These are phyloP conservation scores for Croton laevigatus DNA, from an alignment of 441 rosid genomes.

Conservation along the genomic window DNA sequence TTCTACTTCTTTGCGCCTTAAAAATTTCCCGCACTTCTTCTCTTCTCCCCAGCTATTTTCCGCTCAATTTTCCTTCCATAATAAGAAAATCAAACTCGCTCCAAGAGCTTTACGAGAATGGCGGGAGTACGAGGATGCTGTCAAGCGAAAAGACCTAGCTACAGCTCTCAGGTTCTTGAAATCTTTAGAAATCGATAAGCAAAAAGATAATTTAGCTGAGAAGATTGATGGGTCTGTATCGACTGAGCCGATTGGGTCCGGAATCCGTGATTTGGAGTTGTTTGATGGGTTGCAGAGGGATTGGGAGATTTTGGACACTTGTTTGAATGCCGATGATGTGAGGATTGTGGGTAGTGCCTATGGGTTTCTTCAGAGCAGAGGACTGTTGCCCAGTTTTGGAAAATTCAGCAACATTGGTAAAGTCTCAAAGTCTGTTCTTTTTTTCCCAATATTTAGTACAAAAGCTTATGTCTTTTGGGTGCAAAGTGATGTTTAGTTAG, in stretches of 20 bases:
- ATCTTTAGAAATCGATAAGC: slow-evolving; percentile 34
- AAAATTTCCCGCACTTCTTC: slow-evolving; percentile 13
- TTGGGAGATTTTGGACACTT: slow-evolving; percentile 86
- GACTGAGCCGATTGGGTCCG: slow-evolving; percentile 19
- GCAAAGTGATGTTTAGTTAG: no score
- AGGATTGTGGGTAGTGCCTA: slow-evolving; percentile 75
- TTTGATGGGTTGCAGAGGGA: slow-evolving; percentile 45
- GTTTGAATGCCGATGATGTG: slow-evolving; percentile 91
- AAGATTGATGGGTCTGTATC: slow-evolving; percentile 16
- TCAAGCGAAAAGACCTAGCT: slow-evolving; percentile 78
- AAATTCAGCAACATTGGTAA: slow-evolving; percentile 65
- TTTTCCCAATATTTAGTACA: not conserved
- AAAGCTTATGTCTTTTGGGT: not conserved
- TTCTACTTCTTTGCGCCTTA: not conserved
- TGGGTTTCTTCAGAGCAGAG: slow-evolving; percentile 54
- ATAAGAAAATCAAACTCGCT: slow-evolving; percentile 19
- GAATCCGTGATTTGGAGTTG: slow-evolving; percentile 31
- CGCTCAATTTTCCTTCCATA: slow-evolving; percentile 13
- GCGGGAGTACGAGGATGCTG: slow-evolving; percentile 87
- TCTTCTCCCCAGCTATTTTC: slow-evolving; percentile 13
- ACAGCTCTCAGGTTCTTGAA: slow-evolving; percentile 78
- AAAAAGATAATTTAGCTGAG: slow-evolving; percentile 21
- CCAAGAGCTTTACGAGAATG: slow-evolving; percentile 62
- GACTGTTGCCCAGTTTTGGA: slow-evolving; percentile 63
- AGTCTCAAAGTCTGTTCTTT: not conserved